Base-by-base conservation (phyloP, 257 asterid species). In the Echites panduratus region DNA sequence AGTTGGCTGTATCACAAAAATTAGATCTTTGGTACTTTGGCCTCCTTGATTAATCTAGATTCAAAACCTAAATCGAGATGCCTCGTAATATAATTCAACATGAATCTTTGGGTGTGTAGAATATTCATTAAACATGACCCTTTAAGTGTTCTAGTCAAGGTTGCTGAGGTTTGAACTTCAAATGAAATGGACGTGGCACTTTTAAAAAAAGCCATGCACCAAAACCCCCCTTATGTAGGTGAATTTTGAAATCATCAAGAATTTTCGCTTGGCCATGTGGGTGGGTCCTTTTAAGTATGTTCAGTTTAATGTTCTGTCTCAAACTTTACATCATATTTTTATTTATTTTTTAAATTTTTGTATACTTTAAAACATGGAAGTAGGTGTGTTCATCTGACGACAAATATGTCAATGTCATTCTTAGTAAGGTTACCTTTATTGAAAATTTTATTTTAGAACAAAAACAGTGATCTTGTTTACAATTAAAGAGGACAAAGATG, bases 191-290 rank as follows among this genome's bases (percentile, higher is more conserved):
- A 38, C 26, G 9, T 8, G 49, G 43, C 69, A 38, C 47, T 64
- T 64, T 38, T 10, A 38, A 63, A 20, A n/a, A 63, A 38, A 17
- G 48, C 2, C 27, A 64, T 29, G 12, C 67, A 14, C 45, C 67
- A 61, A 61, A 32, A 4, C 12, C 17, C 24, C 7, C 67, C 12
- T 29, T 29, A 9, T 26, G 61, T 45, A 59, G 29, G 69, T 43
- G 29, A 59, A 26, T 59, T 58, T 72, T 49, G 61, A 62, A 62
- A 40, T 73, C 59, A 5, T 64, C 66, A 32, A 68, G 68, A 64
- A 73, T n/a, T 63, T 48, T 47, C 40, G 32, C 12, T 5, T 38
- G 68, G 29, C 65, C 69, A 64, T 35, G 69, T 64, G 54, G 54
- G 44, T 49, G 43, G 74, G 66, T 1, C 66, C 38, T 20, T 59